phyloP scores from a whole-genome alignment of 2,329 filamentous ascomycete species.

The Arthrocladium fulminans region DNA sequence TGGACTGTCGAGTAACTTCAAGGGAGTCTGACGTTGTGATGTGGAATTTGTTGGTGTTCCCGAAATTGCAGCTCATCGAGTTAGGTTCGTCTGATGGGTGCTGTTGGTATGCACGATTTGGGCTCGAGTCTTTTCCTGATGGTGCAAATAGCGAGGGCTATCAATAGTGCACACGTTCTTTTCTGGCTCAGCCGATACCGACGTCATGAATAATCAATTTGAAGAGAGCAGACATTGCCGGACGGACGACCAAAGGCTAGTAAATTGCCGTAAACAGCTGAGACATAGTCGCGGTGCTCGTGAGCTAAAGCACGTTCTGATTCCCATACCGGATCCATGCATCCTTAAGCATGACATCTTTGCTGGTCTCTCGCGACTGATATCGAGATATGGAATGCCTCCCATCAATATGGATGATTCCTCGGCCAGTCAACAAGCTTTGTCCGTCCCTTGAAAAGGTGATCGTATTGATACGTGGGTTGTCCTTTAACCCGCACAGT shows the following conservation, averaged over 20 bases:
- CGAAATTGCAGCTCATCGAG: too few relatives aligned
- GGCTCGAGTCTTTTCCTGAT: too few relatives aligned
- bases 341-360: neutral
- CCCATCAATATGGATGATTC: neutral
- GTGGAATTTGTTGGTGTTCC: neutral
- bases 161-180: too few relatives aligned
- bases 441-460: neutral
- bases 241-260: slow-evolving; percentile 4
- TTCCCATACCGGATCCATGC: neutral
- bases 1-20: neutral
- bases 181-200: too few relatives aligned
- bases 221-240: neutral
- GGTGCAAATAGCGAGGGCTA: too few relatives aligned
- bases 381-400: neutral
- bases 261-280: slow-evolving; percentile 4
- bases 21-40: neutral
- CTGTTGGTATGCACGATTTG: too few relatives aligned
- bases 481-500: slow-evolving; percentile 5
- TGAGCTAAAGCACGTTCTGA: neutral
- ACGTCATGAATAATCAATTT: neutral
- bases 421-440: neutral
- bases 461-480: neutral
- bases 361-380: neutral
- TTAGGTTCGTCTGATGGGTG: too few relatives aligned
- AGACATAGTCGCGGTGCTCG: slow-evolving; percentile 1